Evolutionary conservation across 257 asterid species (phyloP), one percentile per base, ranked within the genome.

Genomic region (Fraxinus pennsylvanica): DNA sequence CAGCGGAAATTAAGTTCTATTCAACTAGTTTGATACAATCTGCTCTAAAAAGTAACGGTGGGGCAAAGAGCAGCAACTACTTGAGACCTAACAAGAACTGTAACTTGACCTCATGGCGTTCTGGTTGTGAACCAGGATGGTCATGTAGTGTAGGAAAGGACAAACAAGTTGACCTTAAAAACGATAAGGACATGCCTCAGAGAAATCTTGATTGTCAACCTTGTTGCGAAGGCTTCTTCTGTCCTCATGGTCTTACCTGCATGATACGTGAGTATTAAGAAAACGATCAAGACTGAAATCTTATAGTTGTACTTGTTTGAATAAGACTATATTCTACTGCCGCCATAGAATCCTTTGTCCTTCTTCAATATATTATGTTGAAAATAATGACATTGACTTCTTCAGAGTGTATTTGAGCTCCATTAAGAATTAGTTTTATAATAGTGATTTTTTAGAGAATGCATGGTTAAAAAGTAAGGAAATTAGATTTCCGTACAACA

Each of bases 71-170:
- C 54, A 81, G 66, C n/a, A 85, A 82, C 80, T 89, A 83, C 82
- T 78, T 96, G 32, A 82, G 79, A 73, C 98, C 97, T 8, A 96
- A 96, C 86, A 88, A 68, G 82, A 96, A 93, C 79, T 96, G 99
- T 78, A 92, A 96, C 84, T 79, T 96, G 78, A 25, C 96, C 52
- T 84, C 97, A 5, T 96, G 99, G 98, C 82, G 85, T 39, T 17
- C 91, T 19, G 99, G 98, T 6, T 96, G 99, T 52, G 99, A 96
- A 85, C 94, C 99, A 0, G 99, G 99, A n/a, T 96, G 99, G 99
- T 85, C 97, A 50, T 93, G 99, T 82, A 90, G 92, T 52, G 87
- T 84, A 1, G 89, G 78, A 65, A 75, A 47, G 69, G 85, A 86
- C 54, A 78, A 39, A 35, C 76, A 87, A 59, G 92, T 92, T 29